These are phyloP conservation scores for Arabidopsis arenosa DNA, from an alignment of 345 rosid genomes.

Conservation along the genomic window DNA sequence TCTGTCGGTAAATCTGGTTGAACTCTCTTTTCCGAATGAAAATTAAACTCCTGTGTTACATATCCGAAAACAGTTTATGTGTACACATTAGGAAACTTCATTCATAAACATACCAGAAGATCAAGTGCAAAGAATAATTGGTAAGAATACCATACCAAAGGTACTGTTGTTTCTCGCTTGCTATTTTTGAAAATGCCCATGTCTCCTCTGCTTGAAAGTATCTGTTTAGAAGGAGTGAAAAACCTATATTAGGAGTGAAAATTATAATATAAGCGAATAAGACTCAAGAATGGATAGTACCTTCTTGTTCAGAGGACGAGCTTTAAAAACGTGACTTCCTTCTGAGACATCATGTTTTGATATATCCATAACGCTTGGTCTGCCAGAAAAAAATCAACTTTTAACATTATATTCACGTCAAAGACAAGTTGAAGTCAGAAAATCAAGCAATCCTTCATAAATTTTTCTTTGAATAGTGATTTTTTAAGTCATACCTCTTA, in stretches of 20 bases:
- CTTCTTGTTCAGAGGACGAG: slow-evolving; percentile 83
- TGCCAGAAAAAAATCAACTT: slow-evolving; percentile 30
- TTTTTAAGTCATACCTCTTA: slow-evolving; percentile 52
- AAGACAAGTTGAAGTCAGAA: slow-evolving; percentile 7
- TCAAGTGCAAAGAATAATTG: background rate
- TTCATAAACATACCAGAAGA: background rate
- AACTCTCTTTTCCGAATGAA: slow-evolving; percentile 63
- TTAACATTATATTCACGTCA: slow-evolving; percentile 19
- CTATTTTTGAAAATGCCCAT: slow-evolving; percentile 68
- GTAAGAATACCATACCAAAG: slow-evolving; percentile 57
- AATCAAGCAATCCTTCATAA: slow-evolving; percentile 12
- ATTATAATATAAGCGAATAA: background rate
- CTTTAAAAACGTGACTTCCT: slow-evolving; percentile 60
- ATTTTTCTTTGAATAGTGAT: background rate
- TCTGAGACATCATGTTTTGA: slow-evolving; percentile 52
- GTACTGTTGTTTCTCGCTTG: slow-evolving; percentile 80
- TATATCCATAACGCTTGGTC: slow-evolving; percentile 52
- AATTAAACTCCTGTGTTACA: slow-evolving; percentile 71
- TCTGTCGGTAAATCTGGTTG: slow-evolving; percentile 73
- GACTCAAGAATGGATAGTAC: slow-evolving; percentile 47
- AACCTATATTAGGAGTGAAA: background rate
- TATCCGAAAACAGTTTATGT: slow-evolving; percentile 10
- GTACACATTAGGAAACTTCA: slow-evolving; percentile 23
- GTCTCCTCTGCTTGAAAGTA: slow-evolving; percentile 83
- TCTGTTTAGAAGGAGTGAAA: slow-evolving; percentile 46